Percentiles rank a stretch among this genome's conserved stretches.
Conservation (phyloP, 306 rosid genomes). For the Trifolium subterraneum region DNA sequence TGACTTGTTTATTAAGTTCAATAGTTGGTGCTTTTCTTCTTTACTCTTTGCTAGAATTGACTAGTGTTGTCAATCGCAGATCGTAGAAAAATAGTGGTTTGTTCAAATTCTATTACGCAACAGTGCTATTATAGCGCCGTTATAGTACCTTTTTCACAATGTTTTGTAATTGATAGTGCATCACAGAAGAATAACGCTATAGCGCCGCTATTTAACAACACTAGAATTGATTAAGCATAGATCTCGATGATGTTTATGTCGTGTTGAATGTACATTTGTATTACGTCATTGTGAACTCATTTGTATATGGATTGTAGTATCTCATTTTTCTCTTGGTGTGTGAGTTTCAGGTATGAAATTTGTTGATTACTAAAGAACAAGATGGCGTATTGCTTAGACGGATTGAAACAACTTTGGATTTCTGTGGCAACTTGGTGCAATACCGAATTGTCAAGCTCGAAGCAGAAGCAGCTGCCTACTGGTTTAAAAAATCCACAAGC, state of each 20-base stretch:
- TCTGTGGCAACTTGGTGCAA: slow-evolving; percentile 53
- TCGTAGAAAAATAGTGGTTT: background rate
- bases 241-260: too few species aligned
- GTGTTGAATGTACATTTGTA: background rate
- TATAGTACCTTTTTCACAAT: too few species aligned
- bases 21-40: background rate
- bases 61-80: too few species aligned
- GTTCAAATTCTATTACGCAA: background rate
- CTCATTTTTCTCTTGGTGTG: slow-evolving; percentile 13
- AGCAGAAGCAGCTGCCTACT: slow-evolving; percentile 40
- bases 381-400: slow-evolving; percentile 55
- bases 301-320: too few species aligned
- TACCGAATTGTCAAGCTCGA: slow-evolving; percentile 35
- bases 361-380: slow-evolving; percentile 55
- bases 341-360: slow-evolving; percentile 61
- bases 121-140: background rate
- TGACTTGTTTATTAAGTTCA: slow-evolving; percentile 6
- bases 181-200: too few species aligned
- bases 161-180: too few species aligned
- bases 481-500: slow-evolving; percentile 69
- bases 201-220: too few species aligned
- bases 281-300: too few species aligned
- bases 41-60: background rate
- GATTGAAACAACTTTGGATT: slow-evolving; percentile 57
- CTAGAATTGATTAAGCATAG: background rate